These are phyloP conservation scores for Cutaneotrichosporon cutaneum DNA, from an alignment of 1,284 basidiomycete genomes.

Conservation along the genomic window DNA sequence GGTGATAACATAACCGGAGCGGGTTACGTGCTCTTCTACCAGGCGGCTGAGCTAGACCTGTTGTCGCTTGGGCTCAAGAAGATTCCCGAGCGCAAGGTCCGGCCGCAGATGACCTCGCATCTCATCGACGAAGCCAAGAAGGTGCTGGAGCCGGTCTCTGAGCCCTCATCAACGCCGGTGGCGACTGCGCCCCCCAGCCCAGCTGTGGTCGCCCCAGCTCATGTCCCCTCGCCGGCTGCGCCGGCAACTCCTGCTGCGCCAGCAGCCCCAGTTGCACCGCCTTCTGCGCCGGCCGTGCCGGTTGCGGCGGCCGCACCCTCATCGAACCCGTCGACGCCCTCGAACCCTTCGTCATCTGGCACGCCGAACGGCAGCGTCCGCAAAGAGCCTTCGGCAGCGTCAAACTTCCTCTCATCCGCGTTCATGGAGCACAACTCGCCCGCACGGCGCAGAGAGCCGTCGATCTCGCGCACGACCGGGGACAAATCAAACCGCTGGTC, in stretches of 20 bases:
- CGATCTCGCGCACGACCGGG: background rate
- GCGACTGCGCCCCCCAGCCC: background rate
- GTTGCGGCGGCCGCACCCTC: background rate
- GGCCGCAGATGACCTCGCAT: constrained; percentile 11
- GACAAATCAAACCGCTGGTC: constrained; percentile 10
- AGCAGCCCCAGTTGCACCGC: background rate
- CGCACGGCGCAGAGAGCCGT: constrained; percentile 5
- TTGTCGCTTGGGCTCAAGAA: constrained; percentile 61
- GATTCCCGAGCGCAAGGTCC: constrained; percentile 16
- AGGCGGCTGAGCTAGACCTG: constrained; percentile 80
- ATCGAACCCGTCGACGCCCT: background rate
- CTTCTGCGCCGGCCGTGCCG: background rate
- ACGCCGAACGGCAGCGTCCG: constrained; percentile 10
- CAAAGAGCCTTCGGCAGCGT: background rate
- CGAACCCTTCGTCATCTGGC: background rate
- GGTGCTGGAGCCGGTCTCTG: background rate
- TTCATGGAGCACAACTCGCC: constrained; percentile 4
- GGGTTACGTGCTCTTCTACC: constrained; percentile 97
- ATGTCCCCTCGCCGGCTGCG: background rate
- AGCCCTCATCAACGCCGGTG: constrained; percentile 5
- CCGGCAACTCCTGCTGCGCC: background rate
- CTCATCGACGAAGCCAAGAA: constrained; percentile 10
- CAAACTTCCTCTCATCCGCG: background rate
- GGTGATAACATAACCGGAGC: constrained; percentile 84
- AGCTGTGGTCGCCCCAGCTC: background rate